phyloP scores from a whole-genome alignment of 148 eudicot genomes.

The Cornus controversa region DNA sequence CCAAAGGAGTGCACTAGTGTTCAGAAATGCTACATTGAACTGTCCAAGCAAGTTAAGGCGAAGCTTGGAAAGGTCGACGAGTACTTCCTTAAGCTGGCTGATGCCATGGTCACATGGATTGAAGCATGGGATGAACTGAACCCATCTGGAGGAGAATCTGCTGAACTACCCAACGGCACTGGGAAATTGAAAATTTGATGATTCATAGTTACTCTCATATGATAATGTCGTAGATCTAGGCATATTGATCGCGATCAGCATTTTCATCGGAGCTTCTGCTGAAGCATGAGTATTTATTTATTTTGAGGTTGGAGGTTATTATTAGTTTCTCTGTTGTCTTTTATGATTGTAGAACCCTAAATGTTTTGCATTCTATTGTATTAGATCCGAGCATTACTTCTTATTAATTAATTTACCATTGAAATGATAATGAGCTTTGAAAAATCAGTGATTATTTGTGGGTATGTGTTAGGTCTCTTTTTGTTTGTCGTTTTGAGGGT shows the following conservation, averaged over 20 bases:
- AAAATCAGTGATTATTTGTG: neutral
- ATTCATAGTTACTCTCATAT: neutral
- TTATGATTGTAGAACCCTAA: neutral
- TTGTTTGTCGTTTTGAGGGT: neutral
- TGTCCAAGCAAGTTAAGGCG: conserved; percentile 74
- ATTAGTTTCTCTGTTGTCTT: neutral
- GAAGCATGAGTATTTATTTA: conserved; percentile 6
- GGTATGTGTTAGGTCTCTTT: neutral
- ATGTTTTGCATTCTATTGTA: conserved; percentile 1
- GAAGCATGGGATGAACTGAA: conserved; percentile 91
- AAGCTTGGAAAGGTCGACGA: conserved; percentile 81
- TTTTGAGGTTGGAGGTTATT: conserved; percentile 11
- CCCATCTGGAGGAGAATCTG: conserved; percentile 28
- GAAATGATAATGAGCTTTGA: neutral
- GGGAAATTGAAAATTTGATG: conserved; percentile 23
- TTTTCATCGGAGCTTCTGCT: neutral
- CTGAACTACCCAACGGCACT: conserved; percentile 34
- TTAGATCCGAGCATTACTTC: neutral
- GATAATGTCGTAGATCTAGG: conserved; percentile 5
- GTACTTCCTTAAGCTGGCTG: conserved; percentile 80
- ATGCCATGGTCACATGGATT: conserved; percentile 89
- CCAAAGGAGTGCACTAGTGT: conserved; percentile 75
- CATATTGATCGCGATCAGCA: neutral
- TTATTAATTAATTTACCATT: neutral
- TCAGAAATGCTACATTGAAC: conserved; percentile 75